phyloP scores from a whole-genome alignment of 176 grass and related monocot genomes.

The Oryza glaberrima region DNA sequence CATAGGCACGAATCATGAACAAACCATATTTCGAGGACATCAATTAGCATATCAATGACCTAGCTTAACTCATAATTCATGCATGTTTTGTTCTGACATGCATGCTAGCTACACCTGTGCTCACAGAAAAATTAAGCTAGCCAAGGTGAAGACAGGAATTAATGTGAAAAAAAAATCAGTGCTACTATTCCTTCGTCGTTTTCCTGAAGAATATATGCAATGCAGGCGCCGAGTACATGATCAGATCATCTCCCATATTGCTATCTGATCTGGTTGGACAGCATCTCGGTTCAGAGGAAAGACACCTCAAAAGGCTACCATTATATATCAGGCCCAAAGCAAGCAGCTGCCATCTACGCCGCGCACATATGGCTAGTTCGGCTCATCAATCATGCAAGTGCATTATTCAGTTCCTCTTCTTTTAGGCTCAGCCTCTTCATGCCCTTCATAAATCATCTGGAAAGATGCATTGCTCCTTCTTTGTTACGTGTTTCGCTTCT shows the following conservation, averaged over 20 bases:
- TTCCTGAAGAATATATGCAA: constrained; percentile 2
- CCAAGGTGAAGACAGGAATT: neutral
- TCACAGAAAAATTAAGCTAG: constrained; percentile 4
- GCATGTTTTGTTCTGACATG: neutral
- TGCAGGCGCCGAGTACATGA: neutral
- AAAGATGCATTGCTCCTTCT: constrained; percentile 25
- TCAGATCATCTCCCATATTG: neutral
- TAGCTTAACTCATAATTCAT: neutral
- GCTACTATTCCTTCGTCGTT: neutral
- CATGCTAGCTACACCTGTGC: neutral
- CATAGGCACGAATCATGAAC: neutral
- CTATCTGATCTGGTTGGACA: constrained; percentile 34
- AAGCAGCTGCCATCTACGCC: neutral
- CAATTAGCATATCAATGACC: neutral
- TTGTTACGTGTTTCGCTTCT: neutral
- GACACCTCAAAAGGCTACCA: constrained; percentile 21
- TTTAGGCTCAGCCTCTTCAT: neutral
- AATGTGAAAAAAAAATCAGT: neutral
- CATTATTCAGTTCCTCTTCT: constrained; percentile 18
- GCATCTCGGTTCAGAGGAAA: constrained; percentile 34
- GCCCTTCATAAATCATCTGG: neutral
- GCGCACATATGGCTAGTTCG: neutral
- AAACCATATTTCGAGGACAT: constrained; percentile 10
- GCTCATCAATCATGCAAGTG: constrained; percentile 12
- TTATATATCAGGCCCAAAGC: neutral